Percentiles rank a stretch among this genome's conserved stretches.
phyloP scores from a whole-genome alignment of 805 yeast genomes.

The Wickerhamomyces ciferrii region DNA sequence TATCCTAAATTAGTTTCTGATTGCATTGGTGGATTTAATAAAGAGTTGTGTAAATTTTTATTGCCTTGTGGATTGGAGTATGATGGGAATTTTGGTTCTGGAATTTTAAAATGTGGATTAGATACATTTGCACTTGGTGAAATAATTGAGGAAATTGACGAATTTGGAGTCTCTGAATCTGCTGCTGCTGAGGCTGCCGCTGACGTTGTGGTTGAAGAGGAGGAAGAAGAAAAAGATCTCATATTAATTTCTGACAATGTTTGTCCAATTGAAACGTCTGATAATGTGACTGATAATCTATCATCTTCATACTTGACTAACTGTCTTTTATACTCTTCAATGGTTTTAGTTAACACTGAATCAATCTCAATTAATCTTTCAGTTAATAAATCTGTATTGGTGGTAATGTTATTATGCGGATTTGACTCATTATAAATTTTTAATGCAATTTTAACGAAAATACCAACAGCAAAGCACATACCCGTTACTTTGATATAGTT shows the following conservation, averaged over 20 bases:
- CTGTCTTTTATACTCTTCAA: neutral
- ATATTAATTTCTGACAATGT: neutral
- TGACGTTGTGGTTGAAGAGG: no score
- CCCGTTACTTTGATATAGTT: constrained; percentile 3
- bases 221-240: no score
- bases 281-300: neutral
- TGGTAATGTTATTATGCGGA: neutral
- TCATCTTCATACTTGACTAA: neutral
- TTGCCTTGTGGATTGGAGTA: neutral
- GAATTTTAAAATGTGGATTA: neutral
- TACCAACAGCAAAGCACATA: constrained; percentile 1
- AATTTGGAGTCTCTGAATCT: neutral
- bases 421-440: constrained; percentile 2
- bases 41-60: neutral
- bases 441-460: constrained; percentile 4
- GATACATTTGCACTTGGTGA: neutral
- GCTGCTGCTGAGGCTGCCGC: no score
- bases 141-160: neutral
- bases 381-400: neutral
- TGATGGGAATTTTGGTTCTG: neutral
- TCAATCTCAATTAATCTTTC: neutral
- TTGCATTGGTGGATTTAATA: neutral
- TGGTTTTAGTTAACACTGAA: neutral
- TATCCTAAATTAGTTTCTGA: neutral
- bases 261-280: neutral